Percentiles rank a stretch among this genome's conserved stretches.
Evolutionary conservation across 1,284 basidiomycete genomes (phyloP).

Genomic region (Puccinia hordei): DNA sequence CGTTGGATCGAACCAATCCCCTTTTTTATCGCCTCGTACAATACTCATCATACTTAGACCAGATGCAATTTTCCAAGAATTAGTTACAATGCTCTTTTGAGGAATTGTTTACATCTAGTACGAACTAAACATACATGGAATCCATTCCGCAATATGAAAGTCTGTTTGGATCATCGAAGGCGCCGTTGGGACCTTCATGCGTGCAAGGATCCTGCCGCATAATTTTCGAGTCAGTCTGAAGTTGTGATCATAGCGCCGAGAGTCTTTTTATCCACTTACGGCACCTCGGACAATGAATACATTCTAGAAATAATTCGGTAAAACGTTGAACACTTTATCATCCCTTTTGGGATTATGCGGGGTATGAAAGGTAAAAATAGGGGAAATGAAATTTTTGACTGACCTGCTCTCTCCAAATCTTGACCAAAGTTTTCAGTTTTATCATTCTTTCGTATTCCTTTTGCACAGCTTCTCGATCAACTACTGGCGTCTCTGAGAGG

Average conservation of each 20-base stretch:
- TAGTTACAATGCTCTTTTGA: neutral
- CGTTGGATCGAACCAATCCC: conserved; percentile 10
- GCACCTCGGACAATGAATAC: conserved; percentile 44
- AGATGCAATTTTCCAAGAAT: neutral
- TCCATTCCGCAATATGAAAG: conserved; percentile 48
- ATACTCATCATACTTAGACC: conserved; percentile 44
- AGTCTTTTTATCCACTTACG: conserved; percentile 8
- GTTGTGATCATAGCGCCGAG: neutral
- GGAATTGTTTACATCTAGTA: neutral
- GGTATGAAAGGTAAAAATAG: neutral
- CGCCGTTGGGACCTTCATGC: conserved; percentile 32
- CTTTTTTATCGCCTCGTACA: conserved; percentile 7
- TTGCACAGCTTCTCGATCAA: conserved; percentile 31
- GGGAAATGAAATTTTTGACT: neutral
- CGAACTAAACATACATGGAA: conserved; percentile 14
- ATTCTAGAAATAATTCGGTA: conserved; percentile 29
- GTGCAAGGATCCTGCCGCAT: conserved; percentile 43
- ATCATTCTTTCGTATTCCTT: conserved; percentile 46
- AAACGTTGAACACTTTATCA: neutral
- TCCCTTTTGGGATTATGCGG: neutral
- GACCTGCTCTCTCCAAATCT: conserved; percentile 47
- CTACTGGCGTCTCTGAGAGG: conserved; percentile 31
- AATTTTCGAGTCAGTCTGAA: neutral
- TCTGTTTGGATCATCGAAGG: conserved; percentile 22
- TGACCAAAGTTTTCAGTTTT: conserved; percentile 47